phyloP scores from a whole-genome alignment of 2,329 filamentous ascomycete species.

The Calycina herbarum region DNA sequence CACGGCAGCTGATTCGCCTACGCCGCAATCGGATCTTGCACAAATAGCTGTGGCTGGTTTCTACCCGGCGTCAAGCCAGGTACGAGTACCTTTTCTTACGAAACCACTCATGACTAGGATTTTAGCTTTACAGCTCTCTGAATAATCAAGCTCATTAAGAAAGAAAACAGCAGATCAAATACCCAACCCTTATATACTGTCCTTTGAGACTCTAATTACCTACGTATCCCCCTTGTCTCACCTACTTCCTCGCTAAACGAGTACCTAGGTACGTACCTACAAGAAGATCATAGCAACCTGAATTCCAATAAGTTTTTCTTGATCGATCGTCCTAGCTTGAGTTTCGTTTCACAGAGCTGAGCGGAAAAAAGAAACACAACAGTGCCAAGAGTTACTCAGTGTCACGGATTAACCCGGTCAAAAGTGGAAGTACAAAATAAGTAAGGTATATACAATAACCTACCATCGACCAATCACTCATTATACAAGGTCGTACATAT shows the following conservation, averaged over 20 bases:
- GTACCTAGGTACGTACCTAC: no score
- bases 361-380: neutral
- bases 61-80: neutral
- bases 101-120: neutral
- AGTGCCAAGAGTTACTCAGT: neutral
- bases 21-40: neutral
- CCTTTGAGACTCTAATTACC: no score
- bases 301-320: no score
- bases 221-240: no score
- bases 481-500: slow-evolving; percentile 1
- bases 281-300: no score
- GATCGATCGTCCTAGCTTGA: neutral
- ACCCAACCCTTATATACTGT: no score
- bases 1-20: no score
- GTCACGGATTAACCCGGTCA: neutral
- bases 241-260: no score
- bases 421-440: neutral
- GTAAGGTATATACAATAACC: neutral
- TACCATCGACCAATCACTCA: neutral
- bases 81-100: neutral
- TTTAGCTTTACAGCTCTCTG: no score
- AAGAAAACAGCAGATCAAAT: no score
- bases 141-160: no score
- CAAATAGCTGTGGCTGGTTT: neutral
- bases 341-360: neutral